Evolutionary conservation across 176 grass and related monocot species (phyloP).

Genomic region (Oryza punctata): DNA sequence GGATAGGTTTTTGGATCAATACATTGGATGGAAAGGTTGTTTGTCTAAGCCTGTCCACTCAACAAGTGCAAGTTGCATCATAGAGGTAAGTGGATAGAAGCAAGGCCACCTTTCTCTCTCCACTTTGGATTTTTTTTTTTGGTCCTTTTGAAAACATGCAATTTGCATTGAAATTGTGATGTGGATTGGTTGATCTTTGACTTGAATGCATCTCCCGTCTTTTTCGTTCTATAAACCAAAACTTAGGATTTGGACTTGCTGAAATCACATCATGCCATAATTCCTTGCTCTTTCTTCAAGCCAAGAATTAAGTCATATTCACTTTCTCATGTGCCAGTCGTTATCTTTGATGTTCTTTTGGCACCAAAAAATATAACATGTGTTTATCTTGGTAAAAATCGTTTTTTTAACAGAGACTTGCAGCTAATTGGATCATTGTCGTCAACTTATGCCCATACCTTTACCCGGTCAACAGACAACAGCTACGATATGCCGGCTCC

Average conservation of each 20-base stretch:
- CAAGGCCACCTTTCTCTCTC: neutral
- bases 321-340: neutral
- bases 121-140: neutral
- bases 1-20: neutral
- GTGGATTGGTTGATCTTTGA: slow-evolving; percentile 37
- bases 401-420: neutral
- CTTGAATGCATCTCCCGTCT: neutral
- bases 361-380: neutral
- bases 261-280: neutral
- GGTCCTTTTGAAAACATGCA: neutral
- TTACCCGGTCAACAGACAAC: neutral
- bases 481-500: neutral
- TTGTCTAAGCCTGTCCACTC: slow-evolving; percentile 12
- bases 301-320: neutral
- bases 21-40: neutral
- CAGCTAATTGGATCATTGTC: neutral
- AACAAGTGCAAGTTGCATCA: slow-evolving; percentile 32
- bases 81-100: slow-evolving; percentile 10
- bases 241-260: slow-evolving; percentile 19
- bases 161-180: slow-evolving; percentile 6
- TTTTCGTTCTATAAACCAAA: neutral
- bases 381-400: neutral
- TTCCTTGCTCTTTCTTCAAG: slow-evolving; percentile 47
- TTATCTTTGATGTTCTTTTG: neutral
- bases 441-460: neutral